Evolutionary conservation across 139 green algal genomes (phyloP).

Genomic region (Chloropicon primus): DNA sequence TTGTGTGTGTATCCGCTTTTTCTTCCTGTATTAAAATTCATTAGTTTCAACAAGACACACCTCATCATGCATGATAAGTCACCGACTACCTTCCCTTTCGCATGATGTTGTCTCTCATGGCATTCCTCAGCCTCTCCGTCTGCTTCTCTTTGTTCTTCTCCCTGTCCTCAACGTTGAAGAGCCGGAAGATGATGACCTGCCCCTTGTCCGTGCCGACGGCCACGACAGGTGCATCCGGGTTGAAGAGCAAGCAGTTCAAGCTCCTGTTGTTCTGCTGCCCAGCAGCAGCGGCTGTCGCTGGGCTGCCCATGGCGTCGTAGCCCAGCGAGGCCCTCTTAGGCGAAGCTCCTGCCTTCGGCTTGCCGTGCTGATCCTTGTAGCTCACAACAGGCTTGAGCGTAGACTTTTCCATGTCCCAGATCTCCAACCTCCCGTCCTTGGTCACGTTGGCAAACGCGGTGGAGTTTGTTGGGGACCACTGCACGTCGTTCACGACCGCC

Average conservation of each 20-base stretch:
- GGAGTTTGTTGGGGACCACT: slow-evolving; percentile 63
- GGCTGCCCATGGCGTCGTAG: background rate
- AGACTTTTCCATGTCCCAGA: slow-evolving; percentile 31
- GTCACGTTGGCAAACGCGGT: slow-evolving; percentile 68
- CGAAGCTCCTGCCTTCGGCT: background rate
- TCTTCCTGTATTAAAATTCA: no score
- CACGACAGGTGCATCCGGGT: background rate
- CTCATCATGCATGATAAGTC: no score
- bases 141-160: background rate
- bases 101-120: background rate
- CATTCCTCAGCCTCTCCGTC: background rate
- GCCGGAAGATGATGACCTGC: background rate
- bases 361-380: background rate
- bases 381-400: background rate
- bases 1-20: no score
- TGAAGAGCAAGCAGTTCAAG: background rate
- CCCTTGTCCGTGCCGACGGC: background rate
- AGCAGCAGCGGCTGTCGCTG: no score
- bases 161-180: background rate
- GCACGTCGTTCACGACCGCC: slow-evolving; percentile 50
- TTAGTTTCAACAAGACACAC: no score
- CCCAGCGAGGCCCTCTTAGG: background rate
- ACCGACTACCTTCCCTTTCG: background rate
- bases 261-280: background rate
- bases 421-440: slow-evolving; percentile 44